These are phyloP conservation scores for Endoconidiophora polonica DNA, from an alignment of 2,329 filamentous ascomycete species.

Conservation along the genomic window DNA sequence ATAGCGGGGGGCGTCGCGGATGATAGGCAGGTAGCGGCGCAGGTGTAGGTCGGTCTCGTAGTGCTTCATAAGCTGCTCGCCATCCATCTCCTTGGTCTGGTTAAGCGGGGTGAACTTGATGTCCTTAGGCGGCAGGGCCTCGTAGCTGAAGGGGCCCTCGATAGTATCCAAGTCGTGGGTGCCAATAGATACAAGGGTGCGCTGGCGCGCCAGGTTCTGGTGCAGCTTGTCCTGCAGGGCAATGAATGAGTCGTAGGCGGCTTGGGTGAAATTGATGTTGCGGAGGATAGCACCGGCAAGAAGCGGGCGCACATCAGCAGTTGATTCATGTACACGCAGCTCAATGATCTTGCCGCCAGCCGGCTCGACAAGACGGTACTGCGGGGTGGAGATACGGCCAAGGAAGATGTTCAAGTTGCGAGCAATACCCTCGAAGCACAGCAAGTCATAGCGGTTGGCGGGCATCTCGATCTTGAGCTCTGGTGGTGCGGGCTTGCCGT, in stretches of 20 bases:
- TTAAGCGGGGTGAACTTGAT: slow-evolving; percentile 86
- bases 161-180: slow-evolving; percentile 93
- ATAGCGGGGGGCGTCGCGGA: slow-evolving; percentile 83
- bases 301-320: slow-evolving; percentile 65
- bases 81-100: slow-evolving; percentile 77
- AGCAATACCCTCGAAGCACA: slow-evolving; percentile 93
- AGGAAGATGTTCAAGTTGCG: slow-evolving; percentile 94
- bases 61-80: slow-evolving; percentile 77
- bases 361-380: slow-evolving; percentile 61
- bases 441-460: slow-evolving; percentile 85
- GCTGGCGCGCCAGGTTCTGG: slow-evolving; percentile 81
- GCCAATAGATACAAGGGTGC: slow-evolving; percentile 90
- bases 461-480: slow-evolving; percentile 97
- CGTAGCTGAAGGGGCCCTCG: slow-evolving; percentile 90
- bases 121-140: slow-evolving; percentile 77
- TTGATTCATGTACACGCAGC: slow-evolving; percentile 63
- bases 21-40: slow-evolving; percentile 81
- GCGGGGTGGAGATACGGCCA: slow-evolving; percentile 56
- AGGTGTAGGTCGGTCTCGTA: slow-evolving; percentile 92
- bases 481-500: slow-evolving; percentile 70
- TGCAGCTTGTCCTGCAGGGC: slow-evolving; percentile 94
- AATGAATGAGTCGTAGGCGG: slow-evolving; percentile 93
- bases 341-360: slow-evolving; percentile 57
- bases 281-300: slow-evolving; percentile 80
- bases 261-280: slow-evolving; percentile 80